Evolutionary conservation across 163 green algal species (phyloP), one percentile per base, ranked within the genome.

Genomic region (Coccomyxa subellipsoidea): DNA sequence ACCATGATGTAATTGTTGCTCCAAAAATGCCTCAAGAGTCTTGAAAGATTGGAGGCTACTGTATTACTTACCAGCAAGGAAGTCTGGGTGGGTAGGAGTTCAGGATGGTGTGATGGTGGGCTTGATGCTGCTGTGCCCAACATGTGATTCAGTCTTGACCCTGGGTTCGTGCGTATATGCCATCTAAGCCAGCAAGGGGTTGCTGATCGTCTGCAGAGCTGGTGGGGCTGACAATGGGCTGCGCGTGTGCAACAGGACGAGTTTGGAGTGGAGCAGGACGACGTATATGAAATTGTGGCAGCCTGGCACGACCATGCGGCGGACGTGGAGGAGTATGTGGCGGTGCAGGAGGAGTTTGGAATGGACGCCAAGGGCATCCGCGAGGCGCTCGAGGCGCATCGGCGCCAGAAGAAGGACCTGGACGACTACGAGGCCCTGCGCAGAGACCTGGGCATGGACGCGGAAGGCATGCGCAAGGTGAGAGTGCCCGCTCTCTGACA

Each of bases 381-480:
- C 21, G 66, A 73, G 21, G 66, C 66, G 0, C 29, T 73, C 21
- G 21, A 34, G 29, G 29, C 31, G 66, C 8, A 8, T 8, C 66
- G 27, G 29, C 29, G 32, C 21, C 18, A 27, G 18, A 73, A 73
- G 66, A 34, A 32, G 66, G 66, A 73, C 5, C 8, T 12, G 21
- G 66, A 18, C n/a, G 29, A 73, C 21, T 73, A 73, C 66, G 66
- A 73, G 18, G 66, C 66, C 29, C 66, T 73, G 66, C 66, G 66
- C 66, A 73, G n/a, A n/a, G 66, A 73, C 66, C 27, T 34, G n/a
- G 66, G 66, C 66, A 73, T 73, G 66, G 66, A 73, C 8, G 66
- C 66, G 31, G 66, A 73, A 34, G 66, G 66, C 66, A 73, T 73
- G 66, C 66, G 66, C 66, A 73, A 73, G 66, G 66, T 73, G 66